These are phyloP conservation scores for Xerocomellus intermedius DNA, from an alignment of 768 basidiomycete species.

Conservation along the genomic window DNA sequence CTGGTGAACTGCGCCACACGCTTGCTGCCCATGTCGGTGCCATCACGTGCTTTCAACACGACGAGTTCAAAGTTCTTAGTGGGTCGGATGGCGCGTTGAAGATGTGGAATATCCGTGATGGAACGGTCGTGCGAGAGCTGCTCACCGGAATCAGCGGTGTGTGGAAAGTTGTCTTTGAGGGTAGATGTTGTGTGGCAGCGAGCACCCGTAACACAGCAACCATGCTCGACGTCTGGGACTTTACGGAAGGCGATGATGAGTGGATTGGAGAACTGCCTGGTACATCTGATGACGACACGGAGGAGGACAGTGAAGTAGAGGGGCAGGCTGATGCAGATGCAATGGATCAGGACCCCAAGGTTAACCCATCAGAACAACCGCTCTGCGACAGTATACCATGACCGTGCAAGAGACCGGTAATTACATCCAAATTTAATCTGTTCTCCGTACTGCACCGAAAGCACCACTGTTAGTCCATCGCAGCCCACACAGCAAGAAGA, in stretches of 20 bases:
- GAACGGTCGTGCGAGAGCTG: constrained; percentile 81
- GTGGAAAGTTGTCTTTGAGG: constrained; percentile 97
- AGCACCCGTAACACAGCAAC: constrained; percentile 78
- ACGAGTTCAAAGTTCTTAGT: constrained; percentile 95
- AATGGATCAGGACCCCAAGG: constrained; percentile 65
- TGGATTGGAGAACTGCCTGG: constrained; percentile 80
- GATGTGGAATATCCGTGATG: constrained; percentile 95
- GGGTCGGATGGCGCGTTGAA: constrained; percentile 96
- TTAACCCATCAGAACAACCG: constrained; percentile 32
- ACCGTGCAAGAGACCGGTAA: too few relatives aligned
- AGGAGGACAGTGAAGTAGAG: constrained; percentile 42
- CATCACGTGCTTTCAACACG: constrained; percentile 99
- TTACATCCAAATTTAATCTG: too few relatives aligned
- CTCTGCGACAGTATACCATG: too few relatives aligned
- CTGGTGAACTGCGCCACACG: constrained; percentile 74
- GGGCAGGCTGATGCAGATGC: constrained; percentile 64
- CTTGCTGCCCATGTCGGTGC: constrained; percentile 92
- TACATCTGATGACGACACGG: constrained; percentile 67
- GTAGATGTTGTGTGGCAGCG: constrained; percentile 92
- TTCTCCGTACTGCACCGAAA: too few relatives aligned
- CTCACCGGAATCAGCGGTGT: constrained; percentile 91
- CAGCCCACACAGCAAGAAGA: too few relatives aligned
- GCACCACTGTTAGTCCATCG: too few relatives aligned
- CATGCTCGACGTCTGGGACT: constrained; percentile 89
- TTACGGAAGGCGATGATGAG: constrained; percentile 68